Evolutionary conservation across 305 asterid genomes (phyloP), one percentile per base, ranked within the genome.

Genomic region (Solanum hybrid): DNA sequence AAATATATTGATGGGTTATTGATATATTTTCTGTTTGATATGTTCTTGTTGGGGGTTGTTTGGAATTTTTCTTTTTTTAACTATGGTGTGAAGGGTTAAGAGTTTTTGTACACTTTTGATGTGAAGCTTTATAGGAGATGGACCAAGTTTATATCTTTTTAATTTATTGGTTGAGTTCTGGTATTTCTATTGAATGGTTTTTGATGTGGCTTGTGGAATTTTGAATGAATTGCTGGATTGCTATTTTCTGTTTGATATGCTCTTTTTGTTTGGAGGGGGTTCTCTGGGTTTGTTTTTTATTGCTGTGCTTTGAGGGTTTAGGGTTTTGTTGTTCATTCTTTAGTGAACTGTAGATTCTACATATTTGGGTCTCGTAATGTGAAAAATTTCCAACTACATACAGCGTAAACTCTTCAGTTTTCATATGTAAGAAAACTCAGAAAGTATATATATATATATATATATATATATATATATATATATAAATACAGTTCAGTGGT

Each of bases 91-190:
- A 76, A 76, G 37, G 37, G 37, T 14, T 42, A 40, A 42, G 86
- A 1, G 32, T 96, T 97, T 60, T 88, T 96, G 98, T 98, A 99
- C 98, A 34, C 32, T 11, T 79, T 4, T 38, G 97, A 98, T 98
- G 98, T 89, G 99, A 95, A 80, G 95, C 98, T 40, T 95, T 99
- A 56, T 95, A 95, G 95, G 97, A 95, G 90, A 96, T 98, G 99
- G 98, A 96, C 93, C 95, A 96, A 95, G 98, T 95, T 78, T 96
- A 94, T 77, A 93, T 73, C 3, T 87, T 87, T 76, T 42, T 81
- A 15, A 82, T 45, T 29, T 84, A 84, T 51, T 45, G 87, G 22
- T 84, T 45, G 72, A 27, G 66, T 42, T 27, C 37, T 81, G 27
- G 29, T 82, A 10, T 45, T 45, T 80, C 29, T 45, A 1, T 84